Conservation (phyloP, 305 asterid species). For the Fraxinus albicans region DNA sequence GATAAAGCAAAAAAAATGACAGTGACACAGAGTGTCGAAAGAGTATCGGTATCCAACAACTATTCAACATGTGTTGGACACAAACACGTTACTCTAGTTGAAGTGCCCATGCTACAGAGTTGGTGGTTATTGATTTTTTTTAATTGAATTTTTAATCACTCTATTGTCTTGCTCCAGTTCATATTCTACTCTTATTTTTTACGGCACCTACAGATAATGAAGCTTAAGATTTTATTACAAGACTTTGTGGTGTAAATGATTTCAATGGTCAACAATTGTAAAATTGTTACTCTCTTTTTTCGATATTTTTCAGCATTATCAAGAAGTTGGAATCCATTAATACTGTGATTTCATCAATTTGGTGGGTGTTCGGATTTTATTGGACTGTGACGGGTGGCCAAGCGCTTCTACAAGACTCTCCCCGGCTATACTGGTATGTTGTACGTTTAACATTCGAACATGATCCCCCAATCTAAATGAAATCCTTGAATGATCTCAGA, state of each 20-base stretch:
- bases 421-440: conserved; percentile 79
- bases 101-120: too few relatives aligned
- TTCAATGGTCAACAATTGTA: neutral
- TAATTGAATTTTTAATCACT: neutral
- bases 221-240: neutral
- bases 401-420: conserved; percentile 66
- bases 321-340: conserved; percentile 67
- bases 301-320: conserved; percentile 51
- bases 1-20: too few relatives aligned
- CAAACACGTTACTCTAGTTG: too few relatives aligned
- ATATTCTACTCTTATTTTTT: neutral
- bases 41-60: too few relatives aligned
- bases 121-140: neutral
- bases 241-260: conserved; percentile 4
- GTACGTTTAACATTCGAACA: conserved; percentile 14
- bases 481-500: neutral
- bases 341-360: conserved; percentile 65
- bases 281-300: neutral
- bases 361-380: conserved; percentile 93
- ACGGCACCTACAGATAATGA: neutral
- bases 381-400: conserved; percentile 82
- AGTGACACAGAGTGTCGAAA: too few relatives aligned
- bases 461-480: neutral
- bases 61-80: too few relatives aligned
- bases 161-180: neutral